phyloP scores from a whole-genome alignment of 441 rosid genomes.

The Euphorbia schlechtendalii region DNA sequence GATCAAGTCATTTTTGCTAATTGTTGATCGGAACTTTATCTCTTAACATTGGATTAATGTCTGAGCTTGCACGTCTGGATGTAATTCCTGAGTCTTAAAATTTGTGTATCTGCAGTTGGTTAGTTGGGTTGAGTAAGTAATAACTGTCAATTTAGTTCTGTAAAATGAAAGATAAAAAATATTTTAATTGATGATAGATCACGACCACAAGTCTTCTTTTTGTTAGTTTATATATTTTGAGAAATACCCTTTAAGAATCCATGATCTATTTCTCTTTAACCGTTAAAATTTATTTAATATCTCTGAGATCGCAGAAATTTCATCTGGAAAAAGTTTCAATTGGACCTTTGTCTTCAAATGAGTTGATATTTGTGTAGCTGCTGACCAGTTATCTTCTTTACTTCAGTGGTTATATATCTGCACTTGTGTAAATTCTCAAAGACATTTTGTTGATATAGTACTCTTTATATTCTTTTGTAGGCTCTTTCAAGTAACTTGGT shows the following conservation, averaged over 20 bases:
- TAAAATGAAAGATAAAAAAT: neutral
- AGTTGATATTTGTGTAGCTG: neutral
- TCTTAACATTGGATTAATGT: neutral
- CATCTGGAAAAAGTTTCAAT: too few species aligned
- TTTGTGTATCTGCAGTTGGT: neutral
- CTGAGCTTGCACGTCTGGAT: neutral
- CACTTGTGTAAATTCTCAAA: neutral
- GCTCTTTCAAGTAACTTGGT: slow-evolving; percentile 93
- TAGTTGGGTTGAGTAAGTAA: neutral
- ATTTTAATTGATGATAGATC: neutral
- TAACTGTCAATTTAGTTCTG: neutral
- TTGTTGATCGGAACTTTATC: too few species aligned
- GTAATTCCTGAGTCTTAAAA: slow-evolving; percentile 8
- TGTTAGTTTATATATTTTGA: neutral
- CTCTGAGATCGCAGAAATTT: neutral
- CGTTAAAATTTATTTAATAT: neutral
- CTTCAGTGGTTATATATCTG: slow-evolving; percentile 7
- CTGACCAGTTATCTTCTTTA: neutral
- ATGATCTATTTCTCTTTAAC: neutral
- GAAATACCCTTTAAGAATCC: neutral
- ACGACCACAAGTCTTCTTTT: neutral
- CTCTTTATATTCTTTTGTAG: slow-evolving; percentile 53
- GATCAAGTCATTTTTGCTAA: too few species aligned
- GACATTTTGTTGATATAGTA: slow-evolving; percentile 23
- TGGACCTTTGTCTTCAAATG: neutral